These are phyloP conservation scores for Borealophlyctis nickersoniae DNA, from an alignment of 192 early-diverging fungal genomes.

Conservation along the genomic window DNA sequence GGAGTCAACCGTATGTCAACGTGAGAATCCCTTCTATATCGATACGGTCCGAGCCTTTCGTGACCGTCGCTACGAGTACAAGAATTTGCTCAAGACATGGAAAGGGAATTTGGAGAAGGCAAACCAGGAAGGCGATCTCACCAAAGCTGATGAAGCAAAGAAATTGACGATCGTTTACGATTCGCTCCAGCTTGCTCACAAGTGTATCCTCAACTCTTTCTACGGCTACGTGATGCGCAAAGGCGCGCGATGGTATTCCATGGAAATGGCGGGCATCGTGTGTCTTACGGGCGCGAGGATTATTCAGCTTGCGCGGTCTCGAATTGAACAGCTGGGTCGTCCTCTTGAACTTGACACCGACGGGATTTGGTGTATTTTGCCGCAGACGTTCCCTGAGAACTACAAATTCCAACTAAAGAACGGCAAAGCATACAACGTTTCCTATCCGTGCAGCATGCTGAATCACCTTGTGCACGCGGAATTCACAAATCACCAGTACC, in stretches of 20 bases:
- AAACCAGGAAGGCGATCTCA: conserved; percentile 54
- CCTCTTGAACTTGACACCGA: conserved; percentile 98
- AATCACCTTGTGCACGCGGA: conserved; percentile 94
- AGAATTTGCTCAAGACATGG: conserved; percentile 86
- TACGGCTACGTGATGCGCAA: conserved; percentile 99
- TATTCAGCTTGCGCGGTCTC: conserved; percentile 91
- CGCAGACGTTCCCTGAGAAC: conserved; percentile 88
- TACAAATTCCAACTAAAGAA: conserved; percentile 78
- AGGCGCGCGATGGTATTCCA: conserved; percentile 96
- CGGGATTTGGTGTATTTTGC: conserved; percentile 98
- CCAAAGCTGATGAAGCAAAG: conserved; percentile 74
- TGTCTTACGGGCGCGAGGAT: conserved; percentile 94
- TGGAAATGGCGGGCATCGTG: conserved; percentile 99
- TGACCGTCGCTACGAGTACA: conserved; percentile 98
- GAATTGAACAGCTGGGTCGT: conserved; percentile 88
- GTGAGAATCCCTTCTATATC: conserved; percentile 98
- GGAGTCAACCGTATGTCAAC: conserved; percentile 91
- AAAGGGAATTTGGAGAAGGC: conserved; percentile 83
- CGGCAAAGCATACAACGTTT: conserved; percentile 79
- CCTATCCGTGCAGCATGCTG: conserved; percentile 97
- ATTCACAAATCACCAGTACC: conserved; percentile 98
- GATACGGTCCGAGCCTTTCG: conserved; percentile 95
- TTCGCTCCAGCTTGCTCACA: conserved; percentile 97
- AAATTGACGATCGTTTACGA: conserved; percentile 95
- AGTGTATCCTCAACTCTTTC: conserved; percentile 79